Base-by-base conservation (phyloP, 345 rosid species). In the Garcia nutans region DNA sequence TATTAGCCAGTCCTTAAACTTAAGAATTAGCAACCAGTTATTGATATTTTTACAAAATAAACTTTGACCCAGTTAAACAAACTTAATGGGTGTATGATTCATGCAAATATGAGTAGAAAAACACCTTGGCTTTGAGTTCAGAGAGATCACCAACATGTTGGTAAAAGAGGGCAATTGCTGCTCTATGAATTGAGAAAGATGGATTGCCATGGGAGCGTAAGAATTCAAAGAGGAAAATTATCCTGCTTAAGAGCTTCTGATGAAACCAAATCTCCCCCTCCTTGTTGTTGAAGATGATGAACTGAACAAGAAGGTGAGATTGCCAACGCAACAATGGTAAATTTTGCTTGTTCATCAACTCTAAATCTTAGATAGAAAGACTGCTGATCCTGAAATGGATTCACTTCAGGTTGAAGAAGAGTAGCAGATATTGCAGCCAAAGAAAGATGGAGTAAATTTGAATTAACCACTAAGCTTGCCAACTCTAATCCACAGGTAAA, bases 391-490 rank as follows among this genome's bases (percentile, higher is more conserved):
- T 69, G 82, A 71, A 23, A 8, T 41, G 2, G 74, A 74, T 33
- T 62, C 71, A 54, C 6, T 68, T 77, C 81, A 23, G 26, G 3
- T 12, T 75, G 57, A 62, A 82, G 57, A 62, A 82, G 71, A 64
- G 78, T 26, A 16, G 78, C 41, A 16, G 17, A 64, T 77, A 90
- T 82, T 68, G 82, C 79, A 2, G 0, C 73, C 86, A 87, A 87
- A 16, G 92, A 81, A 37, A n/a, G 50, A 1, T 57, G 44, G 69
- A 90, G 79, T 37, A 91, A 68, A 64, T 74, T 88, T 5, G 95
- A 87, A 80, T 75, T 82, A 74, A 85, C 80, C 78, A 74, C 76
- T 20, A 90, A 82, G 75, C 78, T 87, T 64, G 88, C 91, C 65
- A 84, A 79, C 57, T 81, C 88, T 11, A 65, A 33, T 2, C 88